These are phyloP conservation scores for Cryptococcus sp. DNA, from an alignment of 1,284 basidiomycete species.

Conservation along the genomic window DNA sequence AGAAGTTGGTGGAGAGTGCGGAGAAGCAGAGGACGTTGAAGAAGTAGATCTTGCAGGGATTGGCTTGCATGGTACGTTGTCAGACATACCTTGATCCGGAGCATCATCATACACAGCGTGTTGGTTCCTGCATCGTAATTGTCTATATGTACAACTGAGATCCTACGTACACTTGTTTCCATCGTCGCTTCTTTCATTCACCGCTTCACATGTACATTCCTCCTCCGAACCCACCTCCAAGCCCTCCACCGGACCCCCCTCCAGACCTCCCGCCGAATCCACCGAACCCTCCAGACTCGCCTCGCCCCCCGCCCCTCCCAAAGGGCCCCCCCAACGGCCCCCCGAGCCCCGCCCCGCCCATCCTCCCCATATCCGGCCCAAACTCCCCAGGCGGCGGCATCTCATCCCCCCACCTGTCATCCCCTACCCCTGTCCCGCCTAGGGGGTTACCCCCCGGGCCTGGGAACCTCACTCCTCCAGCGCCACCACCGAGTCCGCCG, in stretches of 20 bases:
- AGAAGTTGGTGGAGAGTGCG: slow-evolving; percentile 87
- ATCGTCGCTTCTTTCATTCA: background rate
- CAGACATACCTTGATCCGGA: too few species aligned
- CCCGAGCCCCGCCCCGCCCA: slow-evolving; percentile 31
- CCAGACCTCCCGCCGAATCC: background rate
- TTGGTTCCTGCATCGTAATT: background rate
- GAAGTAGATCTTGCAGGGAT: slow-evolving; percentile 16
- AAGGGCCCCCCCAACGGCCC: slow-evolving; percentile 13
- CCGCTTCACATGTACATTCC: slow-evolving; percentile 1
- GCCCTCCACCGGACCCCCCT: slow-evolving; percentile 4
- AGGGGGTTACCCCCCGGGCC: slow-evolving; percentile 39
- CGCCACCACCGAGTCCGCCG: background rate
- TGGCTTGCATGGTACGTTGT: too few species aligned
- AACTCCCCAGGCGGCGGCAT: slow-evolving; percentile 47
- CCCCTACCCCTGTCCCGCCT: slow-evolving; percentile 36
- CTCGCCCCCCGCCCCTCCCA: slow-evolving; percentile 21
- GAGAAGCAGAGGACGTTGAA: slow-evolving; percentile 98
- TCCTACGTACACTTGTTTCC: background rate
- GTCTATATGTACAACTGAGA: background rate
- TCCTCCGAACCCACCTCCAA: slow-evolving; percentile 7
- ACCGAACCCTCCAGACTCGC: slow-evolving; percentile 13
- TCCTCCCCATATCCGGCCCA: slow-evolving; percentile 43
- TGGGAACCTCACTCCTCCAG: slow-evolving; percentile 19
- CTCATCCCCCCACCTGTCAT: slow-evolving; percentile 47
- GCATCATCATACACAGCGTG: too few species aligned